These are phyloP conservation scores for Saccharomyces hybrid DNA, from an alignment of 1,139 yeast species.

Conservation along the genomic window DNA sequence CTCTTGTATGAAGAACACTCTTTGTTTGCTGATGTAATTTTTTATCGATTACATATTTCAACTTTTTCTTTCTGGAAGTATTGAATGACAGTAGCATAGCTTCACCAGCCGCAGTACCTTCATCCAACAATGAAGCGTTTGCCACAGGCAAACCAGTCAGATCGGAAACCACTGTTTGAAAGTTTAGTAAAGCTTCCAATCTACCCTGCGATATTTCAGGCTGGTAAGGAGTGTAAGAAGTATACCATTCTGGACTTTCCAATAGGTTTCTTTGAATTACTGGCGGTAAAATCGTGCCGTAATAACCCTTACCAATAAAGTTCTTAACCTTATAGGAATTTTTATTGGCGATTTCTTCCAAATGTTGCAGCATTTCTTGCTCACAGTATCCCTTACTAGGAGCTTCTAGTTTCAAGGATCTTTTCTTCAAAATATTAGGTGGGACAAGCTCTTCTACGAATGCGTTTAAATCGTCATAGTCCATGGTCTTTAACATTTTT, in stretches of 20 bases:
- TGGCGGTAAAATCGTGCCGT: conserved; percentile 83
- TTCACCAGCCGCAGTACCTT: conserved; percentile 97
- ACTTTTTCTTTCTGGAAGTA: conserved; percentile 57
- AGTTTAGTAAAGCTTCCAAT: conserved; percentile 79
- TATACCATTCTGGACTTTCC: conserved; percentile 97
- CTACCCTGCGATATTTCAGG: conserved; percentile 98
- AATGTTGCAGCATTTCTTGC: conserved; percentile 64
- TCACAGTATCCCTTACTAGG: conserved; percentile 67
- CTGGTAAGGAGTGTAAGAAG: conserved; percentile 96
- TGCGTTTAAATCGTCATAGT: conserved; percentile 55
- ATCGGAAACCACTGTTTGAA: conserved; percentile 81
- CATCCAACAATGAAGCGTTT: conserved; percentile 89
- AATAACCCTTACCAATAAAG: conserved; percentile 90
- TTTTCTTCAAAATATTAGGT: conserved; percentile 57
- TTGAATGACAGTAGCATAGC: conserved; percentile 85
- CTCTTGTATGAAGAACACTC: conserved; percentile 71
- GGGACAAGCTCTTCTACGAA: conserved; percentile 76
- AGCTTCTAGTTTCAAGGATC: conserved; percentile 52
- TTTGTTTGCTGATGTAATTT: conserved; percentile 81
- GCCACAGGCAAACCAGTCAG: conserved; percentile 89
- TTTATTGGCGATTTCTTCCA: conserved; percentile 62
- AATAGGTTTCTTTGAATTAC: conserved; percentile 87
- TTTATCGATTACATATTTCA: conserved; percentile 62
- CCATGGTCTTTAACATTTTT: conserved; percentile 53
- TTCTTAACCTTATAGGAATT: conserved; percentile 61